A percentile compares a stretch with the other conserved stretches of the same genome.
Evolutionary conservation across 345 rosid species (phyloP).

Genomic region (Aquilaria yunnanensis): DNA sequence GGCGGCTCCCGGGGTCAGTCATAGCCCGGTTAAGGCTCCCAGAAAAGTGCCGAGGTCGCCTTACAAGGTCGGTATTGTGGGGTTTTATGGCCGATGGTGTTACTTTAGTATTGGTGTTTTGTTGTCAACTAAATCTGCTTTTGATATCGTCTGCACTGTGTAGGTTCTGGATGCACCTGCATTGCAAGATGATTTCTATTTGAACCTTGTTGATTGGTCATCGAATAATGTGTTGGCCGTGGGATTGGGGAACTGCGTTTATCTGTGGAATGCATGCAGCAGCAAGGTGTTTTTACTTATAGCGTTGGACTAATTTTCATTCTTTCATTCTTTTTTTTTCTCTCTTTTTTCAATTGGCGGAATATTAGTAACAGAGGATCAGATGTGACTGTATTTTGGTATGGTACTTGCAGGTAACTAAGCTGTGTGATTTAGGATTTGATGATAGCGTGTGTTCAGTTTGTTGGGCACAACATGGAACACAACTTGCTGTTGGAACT

Average conservation of each 20-base stretch:
- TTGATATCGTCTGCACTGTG: constrained; percentile 1
- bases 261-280: constrained; percentile 98
- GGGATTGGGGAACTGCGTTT: constrained; percentile 92
- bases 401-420: constrained; percentile 60
- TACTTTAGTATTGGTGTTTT: neutral
- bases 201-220: constrained; percentile 99
- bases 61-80: constrained; percentile 49
- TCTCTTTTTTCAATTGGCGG: too few relatives aligned
- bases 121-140: neutral
- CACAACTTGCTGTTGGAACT: constrained; percentile 91
- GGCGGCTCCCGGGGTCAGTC: constrained; percentile 48
- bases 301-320: too few relatives aligned
- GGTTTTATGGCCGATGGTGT: constrained; percentile 6
- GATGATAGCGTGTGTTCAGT: constrained; percentile 94
- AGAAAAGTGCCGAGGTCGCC: constrained; percentile 90
- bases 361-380: too few relatives aligned
- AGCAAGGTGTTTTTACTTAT: constrained; percentile 59
- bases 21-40: constrained; percentile 64
- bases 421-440: constrained; percentile 83
- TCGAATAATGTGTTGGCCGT: constrained; percentile 89
- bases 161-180: constrained; percentile 99
- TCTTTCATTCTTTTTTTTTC: too few relatives aligned
- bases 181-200: constrained; percentile 97
- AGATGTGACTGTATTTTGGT: neutral
- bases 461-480: constrained; percentile 87